Evolutionary conservation across 1,284 basidiomycete genomes (phyloP).

Genomic region (Mixia osmundae): DNA sequence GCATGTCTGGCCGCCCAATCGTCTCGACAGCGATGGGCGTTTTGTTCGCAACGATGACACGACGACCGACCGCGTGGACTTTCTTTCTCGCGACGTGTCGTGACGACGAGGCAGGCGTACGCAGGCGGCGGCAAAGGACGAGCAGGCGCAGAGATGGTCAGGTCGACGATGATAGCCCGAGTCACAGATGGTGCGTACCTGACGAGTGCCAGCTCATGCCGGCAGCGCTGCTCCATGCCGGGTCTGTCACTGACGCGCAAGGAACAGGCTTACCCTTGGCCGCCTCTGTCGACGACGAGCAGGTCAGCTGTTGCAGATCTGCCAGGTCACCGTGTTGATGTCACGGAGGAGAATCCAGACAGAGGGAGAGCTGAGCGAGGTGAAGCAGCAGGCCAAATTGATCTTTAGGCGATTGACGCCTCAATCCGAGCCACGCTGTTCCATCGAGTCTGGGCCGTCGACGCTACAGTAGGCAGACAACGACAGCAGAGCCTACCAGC

Average conservation of each 20-base stretch:
- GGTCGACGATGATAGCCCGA: conserved; percentile 70
- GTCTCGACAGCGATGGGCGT: too few species aligned
- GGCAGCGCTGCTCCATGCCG: not conserved
- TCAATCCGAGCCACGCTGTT: conserved; percentile 81
- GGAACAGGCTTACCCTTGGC: conserved; percentile 50
- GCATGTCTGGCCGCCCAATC: too few species aligned
- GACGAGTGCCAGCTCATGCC: too few species aligned
- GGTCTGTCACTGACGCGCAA: not conserved
- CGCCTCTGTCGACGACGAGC: conserved; percentile 79
- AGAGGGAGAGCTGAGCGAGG: conserved; percentile 75
- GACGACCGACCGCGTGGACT: too few species aligned
- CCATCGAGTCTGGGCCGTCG: conserved; percentile 85
- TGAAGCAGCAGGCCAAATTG: conserved; percentile 94
- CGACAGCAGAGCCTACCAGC: not conserved
- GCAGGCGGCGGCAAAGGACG: too few species aligned
- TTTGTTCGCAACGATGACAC: too few species aligned
- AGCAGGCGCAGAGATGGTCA: conserved; percentile 49
- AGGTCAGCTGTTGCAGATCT: not conserved
- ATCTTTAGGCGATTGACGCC: conserved; percentile 82
- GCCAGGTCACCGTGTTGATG: not conserved
- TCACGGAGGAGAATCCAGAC: conserved; percentile 32
- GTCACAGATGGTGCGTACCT: conserved; percentile 49
- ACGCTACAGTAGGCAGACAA: conserved; percentile 48
- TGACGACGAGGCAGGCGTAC: too few species aligned
- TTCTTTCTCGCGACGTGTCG: too few species aligned